Evolutionary conservation across 345 rosid genomes (phyloP), one percentile per base, ranked within the genome.

Genomic region (Pistacia vera): DNA sequence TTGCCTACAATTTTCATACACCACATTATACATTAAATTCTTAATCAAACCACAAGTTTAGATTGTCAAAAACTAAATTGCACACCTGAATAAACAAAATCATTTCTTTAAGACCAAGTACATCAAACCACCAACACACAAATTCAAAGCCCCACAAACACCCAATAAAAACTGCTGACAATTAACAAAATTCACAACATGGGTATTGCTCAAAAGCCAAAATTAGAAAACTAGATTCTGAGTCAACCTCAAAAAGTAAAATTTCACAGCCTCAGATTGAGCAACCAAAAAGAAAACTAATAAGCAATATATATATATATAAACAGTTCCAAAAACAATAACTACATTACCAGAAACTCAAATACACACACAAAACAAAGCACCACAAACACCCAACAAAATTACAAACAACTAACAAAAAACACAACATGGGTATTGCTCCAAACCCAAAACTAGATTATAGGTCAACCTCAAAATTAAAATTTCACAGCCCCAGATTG

Each of bases 401-500:
- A 36, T 20, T 9, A 20, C 18, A 44, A 17, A 66, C 9, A 22
- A 10, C 22, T 11, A 35, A n/a, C 11, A 25, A 49, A 51, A 72
- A 14, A 28, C 61, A 66, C 17, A 60, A 66, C n/a, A 68, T 69
- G 82, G 82, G 80, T 75, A 64, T 59, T 28, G 64, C 54, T 49
- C 62, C 70, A 68, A 11, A 8, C 48, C 38, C 46, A 48, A 65
- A 22, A 17, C 1, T 20, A 56, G 51, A 28, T 8, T 73, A 68
- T 51, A 44, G 57, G 54, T 33, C 10, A 18, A 9, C 38, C 60
- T 44, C 72, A 75, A 61, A 75, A 63, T 1, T 5, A 13, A 64
- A 36, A n/a, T 44, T 56, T 41, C 55, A 52, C 5, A 67, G 55
- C 9, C 20, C 36, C 65, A 28, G 14, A 61, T 49, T 71, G 63